phyloP scores from a whole-genome alignment of 2,329 filamentous ascomycete genomes.

The Thermoascus crustaceus region DNA sequence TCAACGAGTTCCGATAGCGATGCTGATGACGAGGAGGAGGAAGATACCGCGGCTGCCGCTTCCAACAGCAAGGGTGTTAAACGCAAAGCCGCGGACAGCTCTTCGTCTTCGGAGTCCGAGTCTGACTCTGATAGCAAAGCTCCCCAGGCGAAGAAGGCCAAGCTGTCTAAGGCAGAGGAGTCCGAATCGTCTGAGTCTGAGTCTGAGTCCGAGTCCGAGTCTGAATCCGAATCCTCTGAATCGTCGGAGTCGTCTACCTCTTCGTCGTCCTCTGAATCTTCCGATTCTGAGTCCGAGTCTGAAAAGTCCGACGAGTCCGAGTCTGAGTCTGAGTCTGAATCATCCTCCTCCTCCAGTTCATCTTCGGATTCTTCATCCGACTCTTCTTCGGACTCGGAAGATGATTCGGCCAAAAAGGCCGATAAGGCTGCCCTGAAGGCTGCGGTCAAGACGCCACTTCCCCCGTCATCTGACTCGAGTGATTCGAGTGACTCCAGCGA shows the following conservation, averaged over 20 bases:
- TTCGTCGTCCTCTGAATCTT: conserved; percentile 24
- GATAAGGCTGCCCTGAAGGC: conserved; percentile 24
- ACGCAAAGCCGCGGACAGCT: conserved; percentile 48
- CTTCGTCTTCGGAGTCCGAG: conserved; percentile 26
- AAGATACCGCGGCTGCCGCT: conserved; percentile 37
- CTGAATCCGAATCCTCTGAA: conserved; percentile 21
- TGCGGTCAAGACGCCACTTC: conserved; percentile 29
- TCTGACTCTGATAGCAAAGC: conserved; percentile 32
- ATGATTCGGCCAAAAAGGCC: conserved; percentile 17
- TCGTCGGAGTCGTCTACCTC: conserved; percentile 12
- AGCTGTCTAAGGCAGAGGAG: conserved; percentile 15
- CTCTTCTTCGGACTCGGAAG: conserved; percentile 19
- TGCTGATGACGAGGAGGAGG: conserved; percentile 44
- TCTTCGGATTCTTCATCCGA: conserved; percentile 12
- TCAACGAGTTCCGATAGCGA: conserved; percentile 41
- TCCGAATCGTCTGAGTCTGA: conserved; percentile 13
- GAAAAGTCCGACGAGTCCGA: conserved; percentile 13
- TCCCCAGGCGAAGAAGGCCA: conserved; percentile 11
- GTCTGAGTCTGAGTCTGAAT: conserved; percentile 10
- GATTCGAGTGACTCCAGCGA: conserved; percentile 7
- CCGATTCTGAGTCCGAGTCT: conserved; percentile 14
- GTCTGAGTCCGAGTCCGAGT: conserved; percentile 31
- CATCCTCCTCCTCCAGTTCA: conserved; percentile 11
- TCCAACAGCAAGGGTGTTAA: conserved; percentile 42
- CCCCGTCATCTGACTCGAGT: conserved; percentile 19